A percentile compares a stretch with the other conserved stretches of the same genome.
Evolutionary conservation across 2,329 filamentous ascomycete species (phyloP).

Genomic region (Lasiodiplodia sp.): DNA sequence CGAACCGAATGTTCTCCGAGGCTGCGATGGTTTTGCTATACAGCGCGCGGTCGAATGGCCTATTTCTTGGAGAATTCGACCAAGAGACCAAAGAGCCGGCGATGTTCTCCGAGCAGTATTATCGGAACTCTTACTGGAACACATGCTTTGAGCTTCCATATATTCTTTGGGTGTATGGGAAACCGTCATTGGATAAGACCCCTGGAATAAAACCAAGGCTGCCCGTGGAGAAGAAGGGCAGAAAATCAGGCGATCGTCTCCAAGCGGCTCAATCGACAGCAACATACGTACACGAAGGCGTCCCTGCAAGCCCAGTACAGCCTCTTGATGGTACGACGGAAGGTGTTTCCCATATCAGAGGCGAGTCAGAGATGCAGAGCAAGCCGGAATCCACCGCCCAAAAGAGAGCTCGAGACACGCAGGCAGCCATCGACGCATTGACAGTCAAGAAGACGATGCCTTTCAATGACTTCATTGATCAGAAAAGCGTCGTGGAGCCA

Average conservation of each 20-base stretch:
- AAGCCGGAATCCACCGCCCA: no score
- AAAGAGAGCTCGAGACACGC: neutral
- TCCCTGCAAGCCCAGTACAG: no score
- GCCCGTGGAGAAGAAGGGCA: neutral
- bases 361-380: no score
- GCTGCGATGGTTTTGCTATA: neutral
- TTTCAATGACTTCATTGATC: slow-evolving; percentile 7
- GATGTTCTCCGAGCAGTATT: neutral
- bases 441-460: neutral
- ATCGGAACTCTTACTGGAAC: slow-evolving; percentile 14
- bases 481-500: neutral
- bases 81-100: neutral
- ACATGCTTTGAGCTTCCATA: slow-evolving; percentile 27
- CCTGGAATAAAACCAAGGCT: neutral
- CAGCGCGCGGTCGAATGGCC: neutral
- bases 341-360: no score
- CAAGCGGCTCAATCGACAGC: no score
- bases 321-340: no score
- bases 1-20: neutral
- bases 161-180: slow-evolving; percentile 15
- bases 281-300: no score
- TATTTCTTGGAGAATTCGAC: neutral
- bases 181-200: neutral
- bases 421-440: neutral
- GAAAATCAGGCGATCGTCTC: neutral